Conservation (phyloP, 345 rosid species). For the Xanthoceras sorbifolium region DNA sequence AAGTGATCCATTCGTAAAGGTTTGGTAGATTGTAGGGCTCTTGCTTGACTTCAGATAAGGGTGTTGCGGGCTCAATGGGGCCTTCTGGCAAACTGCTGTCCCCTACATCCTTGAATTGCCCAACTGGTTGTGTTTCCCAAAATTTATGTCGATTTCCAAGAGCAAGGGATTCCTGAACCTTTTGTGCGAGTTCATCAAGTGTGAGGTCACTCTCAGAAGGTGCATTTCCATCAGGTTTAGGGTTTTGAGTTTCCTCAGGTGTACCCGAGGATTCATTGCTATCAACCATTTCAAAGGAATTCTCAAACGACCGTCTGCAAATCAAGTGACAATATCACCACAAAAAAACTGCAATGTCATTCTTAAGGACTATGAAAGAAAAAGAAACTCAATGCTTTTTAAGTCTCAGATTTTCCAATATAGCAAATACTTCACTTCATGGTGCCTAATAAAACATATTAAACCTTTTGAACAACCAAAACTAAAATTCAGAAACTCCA, state of each 20-base stretch:
- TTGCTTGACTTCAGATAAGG: slow-evolving; percentile 44
- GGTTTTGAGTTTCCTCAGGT: slow-evolving; percentile 6
- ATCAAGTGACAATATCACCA: neutral
- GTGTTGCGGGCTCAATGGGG: slow-evolving; percentile 41
- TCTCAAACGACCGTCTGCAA: slow-evolving; percentile 2
- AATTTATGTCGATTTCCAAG: slow-evolving; percentile 42
- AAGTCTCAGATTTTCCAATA: too few relatives aligned
- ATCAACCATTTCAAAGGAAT: slow-evolving; percentile 4
- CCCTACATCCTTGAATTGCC: slow-evolving; percentile 48
- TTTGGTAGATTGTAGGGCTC: slow-evolving; percentile 58
- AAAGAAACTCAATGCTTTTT: neutral
- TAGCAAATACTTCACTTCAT: neutral
- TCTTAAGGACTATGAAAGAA: neutral
- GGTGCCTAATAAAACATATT: neutral
- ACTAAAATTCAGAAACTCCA: neutral
- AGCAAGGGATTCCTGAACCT: slow-evolving; percentile 41
- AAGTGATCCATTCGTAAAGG: slow-evolving; percentile 49
- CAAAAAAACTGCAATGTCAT: neutral
- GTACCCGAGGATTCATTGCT: neutral
- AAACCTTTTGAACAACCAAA: neutral
- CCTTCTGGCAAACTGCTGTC: slow-evolving; percentile 45
- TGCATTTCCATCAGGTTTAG: neutral
- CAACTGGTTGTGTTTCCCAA: slow-evolving; percentile 59
- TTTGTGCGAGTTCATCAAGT: slow-evolving; percentile 32
- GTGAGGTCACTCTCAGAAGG: slow-evolving; percentile 25